Percentiles rank a stretch among this genome's conserved stretches.
These are phyloP conservation scores for Dichotomocladium elegans DNA, from an alignment of 371 early-diverging fungal genomes.

Conservation along the genomic window DNA sequence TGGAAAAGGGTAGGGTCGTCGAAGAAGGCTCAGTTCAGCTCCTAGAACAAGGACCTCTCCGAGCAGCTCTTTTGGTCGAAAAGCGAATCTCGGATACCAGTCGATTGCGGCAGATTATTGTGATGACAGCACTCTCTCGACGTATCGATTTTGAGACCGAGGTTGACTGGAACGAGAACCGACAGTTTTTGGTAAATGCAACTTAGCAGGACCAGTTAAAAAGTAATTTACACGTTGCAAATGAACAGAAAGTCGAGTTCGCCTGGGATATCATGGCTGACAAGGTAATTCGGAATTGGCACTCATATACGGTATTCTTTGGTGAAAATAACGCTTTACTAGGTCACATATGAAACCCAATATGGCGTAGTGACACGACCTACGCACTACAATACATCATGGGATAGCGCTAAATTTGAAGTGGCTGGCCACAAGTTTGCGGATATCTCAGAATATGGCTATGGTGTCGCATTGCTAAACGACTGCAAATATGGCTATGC, in stretches of 20 bases:
- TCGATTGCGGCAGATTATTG: constrained; percentile 69
- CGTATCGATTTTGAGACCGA: constrained; percentile 84
- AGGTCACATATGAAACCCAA: constrained; percentile 94
- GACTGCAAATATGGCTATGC: constrained; percentile 93
- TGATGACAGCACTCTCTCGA: constrained; percentile 63
- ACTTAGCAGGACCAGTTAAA: background rate
- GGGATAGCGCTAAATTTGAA: constrained; percentile 82
- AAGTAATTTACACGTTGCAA: background rate
- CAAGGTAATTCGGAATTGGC: constrained; percentile 39
- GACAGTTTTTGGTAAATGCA: constrained; percentile 66
- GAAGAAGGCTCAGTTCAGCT: constrained; percentile 47
- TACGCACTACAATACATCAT: constrained; percentile 90
- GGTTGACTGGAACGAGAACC: constrained; percentile 92
- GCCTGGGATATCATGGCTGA: constrained; percentile 82
- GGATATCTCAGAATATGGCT: constrained; percentile 92
- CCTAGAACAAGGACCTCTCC: constrained; percentile 74
- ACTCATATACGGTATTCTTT: too few relatives aligned
- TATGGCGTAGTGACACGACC: constrained; percentile 90
- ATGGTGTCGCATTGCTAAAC: constrained; percentile 90
- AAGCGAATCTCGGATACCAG: constrained; percentile 66
- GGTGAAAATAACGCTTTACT: background rate
- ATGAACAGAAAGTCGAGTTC: constrained; percentile 91
- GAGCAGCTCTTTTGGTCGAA: constrained; percentile 63
- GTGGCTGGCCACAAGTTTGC: constrained; percentile 89
- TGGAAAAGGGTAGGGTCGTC: constrained; percentile 32